Conservation (phyloP, 768 basidiomycete genomes). For the Suillus variegatus region DNA sequence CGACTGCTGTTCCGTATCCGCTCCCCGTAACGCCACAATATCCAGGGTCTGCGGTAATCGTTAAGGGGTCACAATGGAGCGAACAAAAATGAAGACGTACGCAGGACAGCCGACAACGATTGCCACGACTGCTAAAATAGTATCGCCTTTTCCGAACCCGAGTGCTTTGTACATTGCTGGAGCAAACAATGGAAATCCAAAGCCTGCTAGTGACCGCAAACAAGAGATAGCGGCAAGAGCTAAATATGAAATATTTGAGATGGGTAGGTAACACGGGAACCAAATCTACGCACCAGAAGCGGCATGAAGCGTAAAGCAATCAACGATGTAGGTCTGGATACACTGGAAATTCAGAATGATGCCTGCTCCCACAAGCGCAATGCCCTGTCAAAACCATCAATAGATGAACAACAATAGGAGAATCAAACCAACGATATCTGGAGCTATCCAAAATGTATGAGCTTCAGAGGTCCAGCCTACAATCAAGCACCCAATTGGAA, state of each 20-base stretch:
- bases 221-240: constrained; percentile 67
- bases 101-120: constrained; percentile 64
- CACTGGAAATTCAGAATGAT: constrained; percentile 61
- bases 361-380: constrained; percentile 56
- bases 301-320: constrained; percentile 65
- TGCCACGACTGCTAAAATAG: constrained; percentile 59
- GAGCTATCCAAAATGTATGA: constrained; percentile 65
- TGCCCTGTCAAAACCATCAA: constrained; percentile 43
- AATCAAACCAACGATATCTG: constrained; percentile 54
- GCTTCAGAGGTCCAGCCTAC: constrained; percentile 69
- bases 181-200: constrained; percentile 78
- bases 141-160: constrained; percentile 71
- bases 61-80: not conserved
- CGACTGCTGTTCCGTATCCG: constrained; percentile 53
- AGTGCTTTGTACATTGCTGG: constrained; percentile 65
- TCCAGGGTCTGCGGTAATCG: constrained; percentile 34
- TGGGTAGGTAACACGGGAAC: not conserved
- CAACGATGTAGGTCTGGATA: constrained; percentile 70
- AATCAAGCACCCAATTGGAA: constrained; percentile 71
- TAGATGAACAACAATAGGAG: not conserved
- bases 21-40: constrained; percentile 49
- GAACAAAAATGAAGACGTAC: constrained; percentile 15
- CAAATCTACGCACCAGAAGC: constrained; percentile 41
- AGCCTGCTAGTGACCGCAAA: constrained; percentile 68
- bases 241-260: constrained; percentile 22